These are phyloP conservation scores for Chrysoporthe cubensis DNA, from an alignment of 2,329 filamentous ascomycete genomes.

Conservation along the genomic window DNA sequence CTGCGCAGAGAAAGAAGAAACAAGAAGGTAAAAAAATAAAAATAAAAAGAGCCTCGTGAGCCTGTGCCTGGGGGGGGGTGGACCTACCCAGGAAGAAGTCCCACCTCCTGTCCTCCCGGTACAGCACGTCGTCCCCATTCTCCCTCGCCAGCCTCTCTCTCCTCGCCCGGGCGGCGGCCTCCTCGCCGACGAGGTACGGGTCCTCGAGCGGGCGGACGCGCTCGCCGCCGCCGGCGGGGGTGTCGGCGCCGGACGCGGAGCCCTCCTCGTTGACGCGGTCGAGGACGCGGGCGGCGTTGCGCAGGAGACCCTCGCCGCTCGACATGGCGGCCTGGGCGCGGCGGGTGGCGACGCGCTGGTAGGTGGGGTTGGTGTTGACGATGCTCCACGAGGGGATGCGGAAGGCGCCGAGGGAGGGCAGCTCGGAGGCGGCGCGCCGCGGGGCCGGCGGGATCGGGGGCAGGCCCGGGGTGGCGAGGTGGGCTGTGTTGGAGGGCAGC, in stretches of 20 bases:
- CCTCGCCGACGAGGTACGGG: constrained; percentile 69
- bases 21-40: not conserved
- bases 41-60: not conserved
- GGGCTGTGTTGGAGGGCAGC: constrained; percentile 41
- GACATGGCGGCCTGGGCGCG: constrained; percentile 50
- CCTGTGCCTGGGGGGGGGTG: constrained; percentile 1
- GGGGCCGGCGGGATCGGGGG: constrained; percentile 52
- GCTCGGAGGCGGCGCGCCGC: constrained; percentile 36
- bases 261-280: constrained; percentile 43
- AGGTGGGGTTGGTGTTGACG: constrained; percentile 58
- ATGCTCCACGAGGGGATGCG: constrained; percentile 64
- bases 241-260: constrained; percentile 13
- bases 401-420: constrained; percentile 56
- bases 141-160: constrained; percentile 61
- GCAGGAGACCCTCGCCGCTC: constrained; percentile 38
- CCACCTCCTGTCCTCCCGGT: constrained; percentile 62
- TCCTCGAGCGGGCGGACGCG: constrained; percentile 62
- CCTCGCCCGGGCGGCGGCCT: constrained; percentile 61
- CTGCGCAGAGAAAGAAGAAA: not conserved
- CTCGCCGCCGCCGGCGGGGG: constrained; percentile 31
- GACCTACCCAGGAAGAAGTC: constrained; percentile 63
- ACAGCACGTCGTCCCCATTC: constrained; percentile 57
- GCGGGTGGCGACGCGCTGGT: constrained; percentile 66
- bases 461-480: constrained; percentile 46
- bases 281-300: constrained; percentile 37